These are phyloP conservation scores for Penicillium sp. DNA, from an alignment of 2,329 filamentous ascomycete genomes.

Conservation along the genomic window DNA sequence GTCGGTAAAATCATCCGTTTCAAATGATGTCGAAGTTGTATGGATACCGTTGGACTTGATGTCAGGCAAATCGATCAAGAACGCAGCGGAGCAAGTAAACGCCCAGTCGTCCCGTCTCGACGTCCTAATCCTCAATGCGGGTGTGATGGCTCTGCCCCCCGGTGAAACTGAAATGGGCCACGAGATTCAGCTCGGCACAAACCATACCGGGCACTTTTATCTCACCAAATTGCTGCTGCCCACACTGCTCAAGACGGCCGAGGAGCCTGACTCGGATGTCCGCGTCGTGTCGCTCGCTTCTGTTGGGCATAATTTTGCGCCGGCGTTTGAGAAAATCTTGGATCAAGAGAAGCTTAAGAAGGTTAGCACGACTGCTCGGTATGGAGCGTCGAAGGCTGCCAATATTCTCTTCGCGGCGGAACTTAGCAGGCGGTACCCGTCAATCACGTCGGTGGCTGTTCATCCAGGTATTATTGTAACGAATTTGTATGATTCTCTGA, in stretches of 20 bases:
- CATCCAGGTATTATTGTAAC: slow-evolving; percentile 41
- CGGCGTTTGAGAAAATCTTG: slow-evolving; percentile 23
- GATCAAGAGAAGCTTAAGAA: slow-evolving; percentile 25
- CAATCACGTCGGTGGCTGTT: slow-evolving; percentile 34
- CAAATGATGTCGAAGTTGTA: slow-evolving; percentile 14
- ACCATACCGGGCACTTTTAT: slow-evolving; percentile 34
- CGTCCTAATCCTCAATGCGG: slow-evolving; percentile 36
- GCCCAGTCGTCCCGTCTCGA: slow-evolving; percentile 23
- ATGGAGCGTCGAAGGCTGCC: slow-evolving; percentile 41
- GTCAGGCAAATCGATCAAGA: slow-evolving; percentile 36
- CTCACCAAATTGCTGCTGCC: slow-evolving; percentile 31
- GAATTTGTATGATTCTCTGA: slow-evolving; percentile 22
- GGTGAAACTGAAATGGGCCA: slow-evolving; percentile 30
- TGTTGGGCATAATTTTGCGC: slow-evolving; percentile 22
- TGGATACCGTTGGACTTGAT: slow-evolving; percentile 36
- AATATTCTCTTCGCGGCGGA: slow-evolving; percentile 41
- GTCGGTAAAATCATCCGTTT: slow-evolving; percentile 11
- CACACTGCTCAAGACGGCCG: slow-evolving; percentile 21
- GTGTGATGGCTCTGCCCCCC: slow-evolving; percentile 35
- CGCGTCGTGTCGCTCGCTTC: slow-evolving; percentile 27
- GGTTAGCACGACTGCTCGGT: slow-evolving; percentile 30
- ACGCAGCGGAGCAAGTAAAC: slow-evolving; percentile 30
- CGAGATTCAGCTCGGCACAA: slow-evolving; percentile 35
- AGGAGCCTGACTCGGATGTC: slow-evolving; percentile 20
- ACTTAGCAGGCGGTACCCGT: slow-evolving; percentile 32